These are phyloP conservation scores for Fusarium proliferatum DNA, from an alignment of 2,329 filamentous ascomycete species.

Conservation along the genomic window DNA sequence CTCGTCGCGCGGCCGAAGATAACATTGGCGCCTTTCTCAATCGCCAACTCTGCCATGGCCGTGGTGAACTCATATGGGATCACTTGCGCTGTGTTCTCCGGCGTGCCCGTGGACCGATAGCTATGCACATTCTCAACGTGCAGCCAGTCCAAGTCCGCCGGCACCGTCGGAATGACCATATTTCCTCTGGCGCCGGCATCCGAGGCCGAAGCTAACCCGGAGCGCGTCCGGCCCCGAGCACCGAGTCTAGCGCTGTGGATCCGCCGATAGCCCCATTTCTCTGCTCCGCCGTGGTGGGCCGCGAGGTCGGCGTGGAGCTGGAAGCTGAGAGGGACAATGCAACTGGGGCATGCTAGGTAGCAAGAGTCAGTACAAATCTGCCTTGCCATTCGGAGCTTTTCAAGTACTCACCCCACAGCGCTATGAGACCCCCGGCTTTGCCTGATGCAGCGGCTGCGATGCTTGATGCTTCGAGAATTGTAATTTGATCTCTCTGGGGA, in stretches of 20 bases:
- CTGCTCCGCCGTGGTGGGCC: background rate
- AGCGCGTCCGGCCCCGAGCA: background rate
- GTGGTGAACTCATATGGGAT: background rate
- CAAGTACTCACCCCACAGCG: background rate
- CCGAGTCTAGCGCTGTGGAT: background rate
- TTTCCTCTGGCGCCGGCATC: background rate
- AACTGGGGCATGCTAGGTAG: background rate
- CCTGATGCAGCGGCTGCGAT: background rate
- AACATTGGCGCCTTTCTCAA: background rate
- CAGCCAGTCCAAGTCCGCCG: background rate
- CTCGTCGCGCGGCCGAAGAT: background rate
- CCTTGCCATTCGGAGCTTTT: background rate
- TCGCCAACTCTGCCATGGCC: background rate
- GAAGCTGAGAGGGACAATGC: background rate
- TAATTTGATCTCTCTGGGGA: background rate
- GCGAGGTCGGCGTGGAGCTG: background rate
- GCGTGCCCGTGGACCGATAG: background rate
- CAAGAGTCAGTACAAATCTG: background rate
- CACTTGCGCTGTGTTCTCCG: background rate
- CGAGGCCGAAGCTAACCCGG: rapidly evolving
- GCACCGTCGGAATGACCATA: background rate
- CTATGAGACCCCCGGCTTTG: background rate
- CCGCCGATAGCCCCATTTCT: background rate
- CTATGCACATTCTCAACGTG: background rate
- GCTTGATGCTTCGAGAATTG: background rate